Percentiles rank a stretch among this genome's conserved stretches.
Evolutionary conservation across 495 filamentous ascomycete genomes (phyloP).

Genomic region (Trichoderma asperelloides): DNA sequence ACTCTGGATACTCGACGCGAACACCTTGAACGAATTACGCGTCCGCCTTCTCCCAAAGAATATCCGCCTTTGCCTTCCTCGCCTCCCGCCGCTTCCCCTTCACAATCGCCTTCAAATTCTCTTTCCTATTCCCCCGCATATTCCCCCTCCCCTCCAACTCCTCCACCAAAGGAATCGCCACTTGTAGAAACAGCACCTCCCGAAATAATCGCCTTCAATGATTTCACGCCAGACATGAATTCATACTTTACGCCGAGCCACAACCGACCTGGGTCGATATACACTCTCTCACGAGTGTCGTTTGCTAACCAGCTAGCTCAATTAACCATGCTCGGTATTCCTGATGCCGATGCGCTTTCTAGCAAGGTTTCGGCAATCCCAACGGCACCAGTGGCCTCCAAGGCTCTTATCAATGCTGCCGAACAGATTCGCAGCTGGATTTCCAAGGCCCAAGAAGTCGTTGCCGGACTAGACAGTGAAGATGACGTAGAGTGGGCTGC

Average conservation of each 20-base stretch:
- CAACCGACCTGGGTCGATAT: conserved; percentile 67
- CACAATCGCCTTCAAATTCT: conserved; percentile 2
- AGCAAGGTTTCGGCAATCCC: conserved; percentile 74
- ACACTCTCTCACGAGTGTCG: conserved; percentile 78
- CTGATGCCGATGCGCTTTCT: conserved; percentile 70
- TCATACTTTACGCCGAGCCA: conserved; percentile 45
- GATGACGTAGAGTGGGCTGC: conserved; percentile 98
- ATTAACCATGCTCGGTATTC: conserved; percentile 74
- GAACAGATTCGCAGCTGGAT: conserved; percentile 92
- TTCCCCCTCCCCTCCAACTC: conserved; percentile 26
- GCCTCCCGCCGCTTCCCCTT: conserved; percentile 19
- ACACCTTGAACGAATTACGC: conserved; percentile 38
- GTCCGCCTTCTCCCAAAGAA: conserved; percentile 26
- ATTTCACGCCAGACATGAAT: conserved; percentile 32
- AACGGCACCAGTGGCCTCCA: conserved; percentile 67
- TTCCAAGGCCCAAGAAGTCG: conserved; percentile 75
- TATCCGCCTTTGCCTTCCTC: conserved; percentile 8
- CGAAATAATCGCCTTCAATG: conserved; percentile 20
- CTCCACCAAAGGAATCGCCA: conserved; percentile 42
- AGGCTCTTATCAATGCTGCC: conserved; percentile 68
- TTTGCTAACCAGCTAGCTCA: conserved; percentile 87
- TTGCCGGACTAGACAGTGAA: conserved; percentile 77
- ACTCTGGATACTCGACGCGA: conserved; percentile 41
- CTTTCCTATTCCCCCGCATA: not conserved
- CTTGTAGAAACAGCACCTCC: conserved; percentile 16